Evolutionary conservation across 2,329 filamentous ascomycete species (phyloP), one percentile per base, ranked within the genome.

Genomic region (Cladosporium sp.): DNA sequence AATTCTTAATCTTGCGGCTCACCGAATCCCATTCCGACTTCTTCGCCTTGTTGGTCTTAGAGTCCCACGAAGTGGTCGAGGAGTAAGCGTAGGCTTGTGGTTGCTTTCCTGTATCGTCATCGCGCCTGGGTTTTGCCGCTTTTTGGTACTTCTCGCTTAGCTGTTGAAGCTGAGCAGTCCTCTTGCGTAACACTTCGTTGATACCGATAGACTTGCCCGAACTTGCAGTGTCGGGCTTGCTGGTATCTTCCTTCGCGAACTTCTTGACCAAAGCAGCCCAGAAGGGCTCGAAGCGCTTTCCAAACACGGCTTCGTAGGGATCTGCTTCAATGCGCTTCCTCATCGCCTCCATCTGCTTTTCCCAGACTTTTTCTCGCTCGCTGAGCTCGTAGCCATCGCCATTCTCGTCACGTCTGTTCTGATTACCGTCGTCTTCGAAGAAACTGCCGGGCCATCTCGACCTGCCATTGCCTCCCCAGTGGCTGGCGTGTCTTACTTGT

Each of bases 301-400:
- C 72, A 49, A 74, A 74, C 27, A 73, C 56, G 7, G 68, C 64
- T 46, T 66, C 62, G 47, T 74, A 74, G 9, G 72, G 71, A 48
- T 74, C 67, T 15, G 66, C 59, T 33, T 69, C 62, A 29, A 73
- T 54, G 15, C 59, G 58, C 42, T 64, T 64, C 46, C 62, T 57
- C 55, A 66, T 59, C 7, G 53, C 52, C 41, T 65, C 62, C 61
- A 66, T 64, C 48, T 60, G 56, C 33, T 63, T 57, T 48, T 63
- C 63, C 65, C 65, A 67, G 38, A 57, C 53, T 53, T 62, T 62
- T 58, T 43, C 47, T 20, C 35, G 35, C 5, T 43, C 47, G 19
- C 53, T 61, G 11, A 67, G 55, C 56, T 64, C 63, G 35, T 58
- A 57, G 18, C 19, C 50, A 42, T 57, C 52, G 25, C 38, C 38